Evolutionary conservation across 2,329 filamentous ascomycete genomes (phyloP).

Genomic region (Alternaria postmessia): DNA sequence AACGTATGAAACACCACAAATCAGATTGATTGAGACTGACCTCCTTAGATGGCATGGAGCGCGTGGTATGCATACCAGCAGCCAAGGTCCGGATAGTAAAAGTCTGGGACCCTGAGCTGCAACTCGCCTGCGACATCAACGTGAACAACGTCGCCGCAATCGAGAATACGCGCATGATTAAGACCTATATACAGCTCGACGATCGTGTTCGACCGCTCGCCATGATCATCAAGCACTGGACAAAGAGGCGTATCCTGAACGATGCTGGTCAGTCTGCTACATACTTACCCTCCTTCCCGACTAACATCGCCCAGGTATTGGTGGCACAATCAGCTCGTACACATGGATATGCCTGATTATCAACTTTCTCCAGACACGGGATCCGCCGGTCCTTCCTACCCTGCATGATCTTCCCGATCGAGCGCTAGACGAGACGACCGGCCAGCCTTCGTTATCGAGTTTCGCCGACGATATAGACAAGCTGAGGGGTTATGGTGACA

Average conservation of each 20-base stretch:
- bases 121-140: constrained; percentile 95
- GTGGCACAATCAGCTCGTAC: constrained; percentile 95
- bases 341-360: constrained; percentile 99
- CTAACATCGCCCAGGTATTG: constrained; percentile 66
- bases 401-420: constrained; percentile 78
- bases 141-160: constrained; percentile 96
- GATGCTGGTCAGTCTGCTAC: constrained; percentile 81
- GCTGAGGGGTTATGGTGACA: constrained; percentile 75
- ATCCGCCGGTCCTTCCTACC: constrained; percentile 83
- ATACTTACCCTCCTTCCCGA: constrained; percentile 14
- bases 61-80: constrained; percentile 90
- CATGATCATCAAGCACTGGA: constrained; percentile 99
- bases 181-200: constrained; percentile 94
- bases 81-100: constrained; percentile 99
- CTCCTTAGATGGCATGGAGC: constrained; percentile 86
- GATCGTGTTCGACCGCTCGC: constrained; percentile 88
- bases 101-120: constrained; percentile 94
- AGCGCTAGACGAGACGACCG: constrained; percentile 68
- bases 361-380: constrained; percentile 89
- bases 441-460: constrained; percentile 66
- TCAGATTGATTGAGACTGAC: constrained; percentile 41
- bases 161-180: constrained; percentile 97
- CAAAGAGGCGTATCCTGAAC: constrained; percentile 88
- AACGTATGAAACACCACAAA: constrained; percentile 67
- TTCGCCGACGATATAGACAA: constrained; percentile 88